Base-by-base conservation (phyloP, 495 filamentous ascomycete genomes). In the Thozetella sp. region DNA sequence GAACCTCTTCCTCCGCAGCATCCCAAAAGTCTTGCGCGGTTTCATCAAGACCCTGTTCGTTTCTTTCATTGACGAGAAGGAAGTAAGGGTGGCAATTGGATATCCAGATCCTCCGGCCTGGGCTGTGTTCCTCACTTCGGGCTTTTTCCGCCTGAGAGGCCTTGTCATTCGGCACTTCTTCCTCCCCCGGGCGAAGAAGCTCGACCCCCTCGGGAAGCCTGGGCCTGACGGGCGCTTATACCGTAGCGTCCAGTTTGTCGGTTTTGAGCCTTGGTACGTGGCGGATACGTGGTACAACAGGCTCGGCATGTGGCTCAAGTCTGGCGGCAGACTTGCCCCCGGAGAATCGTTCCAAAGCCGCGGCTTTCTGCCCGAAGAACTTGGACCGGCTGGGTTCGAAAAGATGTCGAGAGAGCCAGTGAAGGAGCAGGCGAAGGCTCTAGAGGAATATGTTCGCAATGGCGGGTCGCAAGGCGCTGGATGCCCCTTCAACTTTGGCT, bases 261-360 rank as follows among this genome's bases (percentile, higher is more conserved):
- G 82, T 13, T 78, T 79, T 0, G 79, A 78, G 3, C 85, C 86
- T 10, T 88, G 82, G 67, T 89, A 89, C 59, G 77, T 88, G 23
- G 80, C 82, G 26, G 76, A 83, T 0, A 86, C 83, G 2, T 66
- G 85, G 52, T 80, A 75, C 75, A 83, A 82, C 57, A 73, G 83
- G 20, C 83, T 79, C 70, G 74, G 79, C 1, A 75, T 77, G 1
- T 66, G 64, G 30, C 77, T 83, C 1, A 82, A 73, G 74, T 62
- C 75, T 2, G 65, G 82, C 22, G 84, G 86, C 1, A 71, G 71
- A 34, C 80, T 83, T 34, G 50, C 81, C 45, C 83, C 84, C 0
- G 84, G 84, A 11, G 81, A 85, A 51, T 73, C 79, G 30, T 74
- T 79, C 40, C 82, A 77, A 63, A 86, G 79, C 59, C 53, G 72